These are phyloP conservation scores for Tricholoma hemisulphureum DNA, from an alignment of 768 basidiomycete genomes.

Conservation along the genomic window DNA sequence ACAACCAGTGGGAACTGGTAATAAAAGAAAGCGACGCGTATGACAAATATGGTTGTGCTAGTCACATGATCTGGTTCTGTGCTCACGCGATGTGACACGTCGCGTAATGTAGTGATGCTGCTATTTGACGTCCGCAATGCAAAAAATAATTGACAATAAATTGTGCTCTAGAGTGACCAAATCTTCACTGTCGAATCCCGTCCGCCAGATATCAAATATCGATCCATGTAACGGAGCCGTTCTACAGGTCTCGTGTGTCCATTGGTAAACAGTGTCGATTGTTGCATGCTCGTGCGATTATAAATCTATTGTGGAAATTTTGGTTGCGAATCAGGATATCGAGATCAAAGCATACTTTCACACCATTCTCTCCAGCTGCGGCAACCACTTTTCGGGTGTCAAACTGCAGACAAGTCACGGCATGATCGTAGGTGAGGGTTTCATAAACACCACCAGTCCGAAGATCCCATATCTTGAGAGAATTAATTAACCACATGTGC, in stretches of 20 bases:
- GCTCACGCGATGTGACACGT: background rate
- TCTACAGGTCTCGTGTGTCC: constrained; percentile 93
- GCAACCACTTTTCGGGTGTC: constrained; percentile 92
- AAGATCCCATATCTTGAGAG: constrained; percentile 88
- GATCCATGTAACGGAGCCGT: constrained; percentile 91
- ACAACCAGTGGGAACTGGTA: background rate
- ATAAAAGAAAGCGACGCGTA: background rate
- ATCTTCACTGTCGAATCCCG: constrained; percentile 85
- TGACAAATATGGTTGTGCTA: background rate
- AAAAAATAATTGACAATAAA: background rate
- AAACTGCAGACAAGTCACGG: constrained; percentile 90
- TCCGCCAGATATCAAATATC: constrained; percentile 88
- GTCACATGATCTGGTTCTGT: background rate
- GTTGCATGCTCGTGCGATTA: constrained; percentile 91
- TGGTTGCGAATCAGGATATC: background rate
- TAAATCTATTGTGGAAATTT: constrained; percentile 60
- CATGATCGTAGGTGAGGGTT: constrained; percentile 86
- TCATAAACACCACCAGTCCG: constrained; percentile 87
- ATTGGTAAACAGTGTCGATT: constrained; percentile 80
- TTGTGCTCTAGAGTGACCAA: constrained; percentile 74
- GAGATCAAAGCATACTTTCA: constrained; percentile 57
- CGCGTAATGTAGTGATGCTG: too few relatives aligned
- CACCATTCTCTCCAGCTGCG: constrained; percentile 89
- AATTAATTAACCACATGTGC: constrained; percentile 6
- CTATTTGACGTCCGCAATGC: too few relatives aligned